These are phyloP conservation scores for Botrytis porri DNA, from an alignment of 2,329 filamentous ascomycete genomes.

Conservation along the genomic window DNA sequence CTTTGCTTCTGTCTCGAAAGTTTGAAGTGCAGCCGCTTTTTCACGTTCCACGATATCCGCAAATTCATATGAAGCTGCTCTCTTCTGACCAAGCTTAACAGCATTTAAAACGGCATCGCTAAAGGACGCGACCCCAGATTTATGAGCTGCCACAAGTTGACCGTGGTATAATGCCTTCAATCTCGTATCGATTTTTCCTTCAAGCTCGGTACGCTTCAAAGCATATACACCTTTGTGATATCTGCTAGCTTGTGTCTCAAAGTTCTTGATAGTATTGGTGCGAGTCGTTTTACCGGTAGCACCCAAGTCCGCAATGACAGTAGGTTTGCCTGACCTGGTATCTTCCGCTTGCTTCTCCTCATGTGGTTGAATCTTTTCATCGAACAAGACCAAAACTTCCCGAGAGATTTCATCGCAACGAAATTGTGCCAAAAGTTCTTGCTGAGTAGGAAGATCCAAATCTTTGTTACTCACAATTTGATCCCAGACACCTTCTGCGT, in stretches of 20 bases:
- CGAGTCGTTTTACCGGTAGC: slow-evolving; percentile 69
- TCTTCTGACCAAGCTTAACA: slow-evolving; percentile 91
- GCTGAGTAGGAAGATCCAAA: slow-evolving; percentile 91
- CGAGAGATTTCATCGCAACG: slow-evolving; percentile 94
- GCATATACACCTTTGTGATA: slow-evolving; percentile 96
- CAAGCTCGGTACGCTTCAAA: slow-evolving; percentile 80
- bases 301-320: slow-evolving; percentile 74
- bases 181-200: slow-evolving; percentile 81
- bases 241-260: slow-evolving; percentile 84
- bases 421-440: slow-evolving; percentile 95
- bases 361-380: slow-evolving; percentile 74
- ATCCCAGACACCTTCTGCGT: slow-evolving; percentile 93
- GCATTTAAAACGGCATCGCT: slow-evolving; percentile 81
- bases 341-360: slow-evolving; percentile 82
- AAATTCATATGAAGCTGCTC: slow-evolving; percentile 88
- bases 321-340: slow-evolving; percentile 66
- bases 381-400: slow-evolving; percentile 82
- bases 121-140: slow-evolving; percentile 79
- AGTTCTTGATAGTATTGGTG: slow-evolving; percentile 71
- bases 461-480: slow-evolving; percentile 99
- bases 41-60: slow-evolving; percentile 86
- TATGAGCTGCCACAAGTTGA: slow-evolving; percentile 87
- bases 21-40: slow-evolving; percentile 70
- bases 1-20: slow-evolving; percentile 74
- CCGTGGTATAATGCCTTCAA: slow-evolving; percentile 84